phyloP scores from a whole-genome alignment of 164 flowering plant species.

The Sedum album region DNA sequence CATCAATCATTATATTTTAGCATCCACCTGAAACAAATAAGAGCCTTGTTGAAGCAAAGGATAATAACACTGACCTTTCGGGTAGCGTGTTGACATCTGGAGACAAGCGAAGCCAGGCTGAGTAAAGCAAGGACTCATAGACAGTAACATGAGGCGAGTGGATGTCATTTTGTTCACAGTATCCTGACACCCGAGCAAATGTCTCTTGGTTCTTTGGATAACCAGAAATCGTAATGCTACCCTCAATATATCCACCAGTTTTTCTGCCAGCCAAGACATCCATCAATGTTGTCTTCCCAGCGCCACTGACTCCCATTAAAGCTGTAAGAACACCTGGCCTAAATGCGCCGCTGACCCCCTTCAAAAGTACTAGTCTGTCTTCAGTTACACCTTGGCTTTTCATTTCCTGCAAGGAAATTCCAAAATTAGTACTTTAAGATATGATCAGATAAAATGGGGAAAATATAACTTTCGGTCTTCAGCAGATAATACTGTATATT shows the following conservation, averaged over 20 bases:
- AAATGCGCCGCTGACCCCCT: constrained; percentile 36
- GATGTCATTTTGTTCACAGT: constrained; percentile 38
- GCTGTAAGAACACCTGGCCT: constrained; percentile 37
- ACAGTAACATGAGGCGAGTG: constrained; percentile 41
- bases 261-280: constrained; percentile 37
- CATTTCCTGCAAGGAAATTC: constrained; percentile 26
- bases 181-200: constrained; percentile 32
- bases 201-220: constrained; percentile 35
- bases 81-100: constrained; percentile 15
- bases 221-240: constrained; percentile 25
- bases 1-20: neutral
- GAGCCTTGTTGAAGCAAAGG: neutral
- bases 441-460: neutral
- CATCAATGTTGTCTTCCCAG: constrained; percentile 36
- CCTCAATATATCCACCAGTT: constrained; percentile 36
- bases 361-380: constrained; percentile 32
- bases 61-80: constrained; percentile 16
- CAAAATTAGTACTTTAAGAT: neutral
- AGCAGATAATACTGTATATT: neutral
- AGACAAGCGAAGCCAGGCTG: constrained; percentile 26
- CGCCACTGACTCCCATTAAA: constrained; percentile 36
- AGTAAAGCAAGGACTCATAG: constrained; percentile 29
- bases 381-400: constrained; percentile 38
- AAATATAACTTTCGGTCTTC: neutral
- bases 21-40: neutral